Conservation (phyloP, 2,329 filamentous ascomycete species). For the Epichloe scottii region DNA sequence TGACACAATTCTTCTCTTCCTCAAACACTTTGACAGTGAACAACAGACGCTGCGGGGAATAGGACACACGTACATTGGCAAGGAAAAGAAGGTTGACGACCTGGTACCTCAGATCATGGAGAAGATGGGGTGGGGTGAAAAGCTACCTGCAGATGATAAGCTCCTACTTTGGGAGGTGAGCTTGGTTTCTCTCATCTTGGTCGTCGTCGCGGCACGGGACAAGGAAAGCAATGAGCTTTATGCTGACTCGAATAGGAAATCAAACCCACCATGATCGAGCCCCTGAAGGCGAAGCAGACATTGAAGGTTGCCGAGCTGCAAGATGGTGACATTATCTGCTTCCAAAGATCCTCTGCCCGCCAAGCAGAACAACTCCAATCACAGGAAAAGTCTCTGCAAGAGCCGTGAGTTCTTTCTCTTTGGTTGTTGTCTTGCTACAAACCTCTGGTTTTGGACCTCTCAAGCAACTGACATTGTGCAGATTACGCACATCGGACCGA, state of each 20-base stretch:
- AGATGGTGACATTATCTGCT: constrained; percentile 93
- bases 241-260: constrained; percentile 51
- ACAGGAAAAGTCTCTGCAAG: constrained; percentile 18
- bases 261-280: constrained; percentile 94
- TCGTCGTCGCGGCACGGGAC: not conserved
- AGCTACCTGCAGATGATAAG: constrained; percentile 49
- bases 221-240: too few species aligned
- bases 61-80: constrained; percentile 76
- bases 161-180: constrained; percentile 63
- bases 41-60: constrained; percentile 63
- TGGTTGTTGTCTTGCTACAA: not conserved
- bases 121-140: constrained; percentile 77
- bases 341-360: constrained; percentile 54
- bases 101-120: constrained; percentile 64
- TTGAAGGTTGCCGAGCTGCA: constrained; percentile 88
- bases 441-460: too few species aligned
- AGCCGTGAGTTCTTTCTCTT: constrained; percentile 15
- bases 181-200: not conserved
- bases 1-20: constrained; percentile 66
- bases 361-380: constrained; percentile 25
- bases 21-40: constrained; percentile 82
- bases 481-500: constrained; percentile 29
- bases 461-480: constrained; percentile 1
- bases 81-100: constrained; percentile 78
- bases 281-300: constrained; percentile 81